Evolutionary conservation across 2,329 filamentous ascomycete genomes (phyloP).

Genomic region (Scytalidium lignicola): DNA sequence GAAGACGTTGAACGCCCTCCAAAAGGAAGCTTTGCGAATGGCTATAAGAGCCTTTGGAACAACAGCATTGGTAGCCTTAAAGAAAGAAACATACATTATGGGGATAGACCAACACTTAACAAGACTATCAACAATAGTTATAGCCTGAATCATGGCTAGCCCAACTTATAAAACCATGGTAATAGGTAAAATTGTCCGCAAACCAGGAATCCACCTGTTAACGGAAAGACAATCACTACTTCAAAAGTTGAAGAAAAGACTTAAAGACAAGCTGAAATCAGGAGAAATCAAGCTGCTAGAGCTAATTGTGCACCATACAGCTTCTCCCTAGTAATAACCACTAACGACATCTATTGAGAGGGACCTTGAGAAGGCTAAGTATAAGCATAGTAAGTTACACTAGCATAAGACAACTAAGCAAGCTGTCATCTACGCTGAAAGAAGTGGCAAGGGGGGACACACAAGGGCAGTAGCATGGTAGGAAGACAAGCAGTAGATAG

Average conservation of each 20-base stretch:
- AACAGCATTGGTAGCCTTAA: not conserved
- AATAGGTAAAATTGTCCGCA: too few relatives aligned
- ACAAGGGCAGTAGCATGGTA: conserved; percentile 20
- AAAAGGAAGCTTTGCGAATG: not conserved
- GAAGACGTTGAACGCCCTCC: not conserved
- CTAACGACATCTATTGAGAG: conserved; percentile 1
- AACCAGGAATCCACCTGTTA: too few relatives aligned
- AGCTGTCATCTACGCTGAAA: conserved; percentile 11
- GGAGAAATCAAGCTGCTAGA: not conserved
- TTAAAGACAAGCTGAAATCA: too few relatives aligned
- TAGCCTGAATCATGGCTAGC: not conserved
- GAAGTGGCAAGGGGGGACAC: conserved; percentile 20
- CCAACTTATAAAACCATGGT: too few relatives aligned
- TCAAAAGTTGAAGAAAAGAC: not conserved
- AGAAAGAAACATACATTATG: not conserved
- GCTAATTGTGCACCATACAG: not conserved
- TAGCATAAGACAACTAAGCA: not conserved
- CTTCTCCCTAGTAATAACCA: conserved; percentile 4
- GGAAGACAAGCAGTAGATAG: too few relatives aligned
- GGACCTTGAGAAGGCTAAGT: conserved; percentile 3
- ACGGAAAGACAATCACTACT: too few relatives aligned
- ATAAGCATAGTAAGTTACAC: conserved; percentile 1
- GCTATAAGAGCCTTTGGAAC: not conserved
- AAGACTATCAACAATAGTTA: not conserved
- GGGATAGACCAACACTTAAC: not conserved